Evolutionary conservation across 352 stramenopile species (phyloP), one percentile per base, ranked within the genome.

Genomic region (Thraustochytrium striatum): DNA sequence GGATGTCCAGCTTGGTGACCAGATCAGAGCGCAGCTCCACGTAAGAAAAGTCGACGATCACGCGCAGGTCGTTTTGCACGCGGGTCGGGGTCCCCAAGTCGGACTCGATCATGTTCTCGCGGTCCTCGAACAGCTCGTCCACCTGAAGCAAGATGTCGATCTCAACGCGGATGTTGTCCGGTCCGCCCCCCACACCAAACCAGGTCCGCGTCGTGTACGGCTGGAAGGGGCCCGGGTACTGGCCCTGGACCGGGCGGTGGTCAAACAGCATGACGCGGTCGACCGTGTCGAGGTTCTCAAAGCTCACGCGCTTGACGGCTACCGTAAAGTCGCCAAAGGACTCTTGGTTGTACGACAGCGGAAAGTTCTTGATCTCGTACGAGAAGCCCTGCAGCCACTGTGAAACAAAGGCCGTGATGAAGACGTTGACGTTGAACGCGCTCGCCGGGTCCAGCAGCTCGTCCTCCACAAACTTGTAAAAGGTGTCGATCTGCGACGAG

Each of bases 61-160:
- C 32, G 44, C 61, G 39, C 9, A 72, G 28, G 13, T 72, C 61
- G 61, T 72, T 72, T 32, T 72, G 21, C 5, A 72, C 61, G 32
- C 32, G 38, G 19, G 19, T 19, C 25, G 52, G 25, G 19, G 33
- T 62, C 55, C n/a, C n/a, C n/a, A n/a, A n/a, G 55, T 62, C 55
- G n/a, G 9, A 25, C 13, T 30, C 32, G 25, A n/a, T n/a, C 55
- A 62, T 62, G 55, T 36, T n/a, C 9, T 9, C 9, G 9, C 55
- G 55, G 25, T 30, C 32, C 9, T 25, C n/a, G 55, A 62, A 62
- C 25, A 62, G 55, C 9, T 62, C 55, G 33, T 62, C 55, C 25
- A 62, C 25, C 8, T 25, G 9, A 9, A 62, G 25, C 25, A 16
- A 25, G 33, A 62, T 9, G 55, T 62, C 25, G 33, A 62, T 16